Base-by-base conservation (phyloP, 768 basidiomycete species). In the Boletus tylopilopsis region DNA sequence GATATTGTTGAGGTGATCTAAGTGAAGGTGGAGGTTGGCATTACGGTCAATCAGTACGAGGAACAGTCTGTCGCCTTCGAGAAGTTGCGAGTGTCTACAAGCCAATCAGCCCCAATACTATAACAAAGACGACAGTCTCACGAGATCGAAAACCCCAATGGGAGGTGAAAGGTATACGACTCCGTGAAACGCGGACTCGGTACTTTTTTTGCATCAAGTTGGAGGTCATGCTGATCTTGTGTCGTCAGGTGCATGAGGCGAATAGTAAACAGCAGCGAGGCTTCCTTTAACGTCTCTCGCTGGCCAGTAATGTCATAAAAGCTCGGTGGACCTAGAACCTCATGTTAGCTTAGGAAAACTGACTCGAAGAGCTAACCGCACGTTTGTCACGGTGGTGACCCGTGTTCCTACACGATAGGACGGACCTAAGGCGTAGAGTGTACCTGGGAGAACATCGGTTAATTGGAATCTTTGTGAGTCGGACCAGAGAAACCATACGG, bases 21-120 rank as follows among this genome's bases (percentile, higher is more conserved):
- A 45, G 49, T 68, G 73, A 9, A 80, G 56, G 22, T 59, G 50
- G 3, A 78, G 52, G 29, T 68, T 60, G 11, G 61, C 68, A 0
- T 45, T 44, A 2, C 49, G 41, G 47, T 74, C 71, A 23, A 69
- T 65, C 15, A 75, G 48, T 3, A 80, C 62, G 1, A 80, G 54
- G 2, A 82, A 53, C 11, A 76, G 57, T 30, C 53, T 72, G 15
- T 68, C 67, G 5, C 70, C 62, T 21, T 68, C 67, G 24, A 80
- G 68, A 1, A 80, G 56, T 49, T 79, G 78, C 0, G 58, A 45
- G 24, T 71, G 55, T 3, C 73, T 74, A n/a, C 10, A 34, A 13
- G 5, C 4, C 21, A 18, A 25, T 60, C 3, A 40, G 19, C 30
- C 7, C 35, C 22, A 3, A 21, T 4, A 15, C 5, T 7, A 29